These are phyloP conservation scores for Porodaedalea pini DNA, from an alignment of 1,284 basidiomycete genomes.

Conservation along the genomic window DNA sequence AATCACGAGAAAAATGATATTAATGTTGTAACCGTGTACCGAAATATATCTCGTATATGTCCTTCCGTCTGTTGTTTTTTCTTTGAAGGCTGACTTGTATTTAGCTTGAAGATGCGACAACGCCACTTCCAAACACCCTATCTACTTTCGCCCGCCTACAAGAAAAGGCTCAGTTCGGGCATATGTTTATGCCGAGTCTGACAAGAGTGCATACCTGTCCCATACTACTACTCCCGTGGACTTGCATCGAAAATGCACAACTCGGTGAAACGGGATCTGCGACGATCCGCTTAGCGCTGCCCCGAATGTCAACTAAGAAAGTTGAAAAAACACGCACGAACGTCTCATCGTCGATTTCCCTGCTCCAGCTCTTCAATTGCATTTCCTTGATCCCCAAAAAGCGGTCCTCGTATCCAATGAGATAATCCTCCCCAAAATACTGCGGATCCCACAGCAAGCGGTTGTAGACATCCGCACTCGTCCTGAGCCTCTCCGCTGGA, in stretches of 20 bases:
- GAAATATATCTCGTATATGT: neutral
- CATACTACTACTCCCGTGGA: constrained; percentile 9
- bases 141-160: constrained; percentile 10
- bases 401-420: constrained; percentile 28
- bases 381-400: constrained; percentile 26
- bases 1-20: neutral
- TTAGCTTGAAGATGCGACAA: neutral
- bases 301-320: neutral
- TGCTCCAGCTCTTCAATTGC: constrained; percentile 23
- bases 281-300: neutral
- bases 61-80: neutral
- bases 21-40: constrained; percentile 10
- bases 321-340: constrained; percentile 23
- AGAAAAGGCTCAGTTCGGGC: neutral
- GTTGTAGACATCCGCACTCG: constrained; percentile 25
- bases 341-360: constrained; percentile 26
- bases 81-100: neutral
- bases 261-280: constrained; percentile 27
- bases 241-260: constrained; percentile 24
- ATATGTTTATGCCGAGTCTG: neutral
- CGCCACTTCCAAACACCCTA: constrained; percentile 12
- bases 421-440: constrained; percentile 21
- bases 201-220: constrained; percentile 20
- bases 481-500: constrained; percentile 22
- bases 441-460: constrained; percentile 25